Base-by-base conservation (phyloP, 1,284 basidiomycete species). In the Ustilago lituana region DNA sequence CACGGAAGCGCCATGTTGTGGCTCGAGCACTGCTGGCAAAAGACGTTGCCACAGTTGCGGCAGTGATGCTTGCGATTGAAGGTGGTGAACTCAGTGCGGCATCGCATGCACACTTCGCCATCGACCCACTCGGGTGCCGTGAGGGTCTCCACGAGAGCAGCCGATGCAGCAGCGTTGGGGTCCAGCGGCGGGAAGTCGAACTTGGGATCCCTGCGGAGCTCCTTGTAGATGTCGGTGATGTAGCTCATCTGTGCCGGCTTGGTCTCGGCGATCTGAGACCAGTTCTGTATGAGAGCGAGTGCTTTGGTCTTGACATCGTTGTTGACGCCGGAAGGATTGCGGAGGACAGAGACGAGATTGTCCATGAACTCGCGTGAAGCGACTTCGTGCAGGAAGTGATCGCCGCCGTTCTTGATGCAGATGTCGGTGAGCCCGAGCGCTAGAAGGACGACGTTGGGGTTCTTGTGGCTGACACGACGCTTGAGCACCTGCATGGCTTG, bases 31-130 rank as follows among this genome's bases (percentile, higher is more conserved):
- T 89, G 87, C 63, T 95, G 93, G 83, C 97, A 94, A 79, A 97
- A 98, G 17, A 98, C 93, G 77, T 91, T 89, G 9, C 96, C 96
- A 83, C 96, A 99, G 83, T 98, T 98, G 8, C 96, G 88, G 82
- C 96, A 99, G 82, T 99, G 96, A 80, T 98, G 96, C 82, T 98
- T 98, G 58, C 96, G 89, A 80, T 97, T 98, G 36, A 94, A 97
- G 77, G 97, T 95, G 1, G 90, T 89, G 84, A 99, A 99, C 0
- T 91, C 83, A 0, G 91, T 90, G 19, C 96, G 88, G 83, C 96
- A 99, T 22, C 94, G 89, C 72, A 96, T 88, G 83, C 96, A 99
- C 12, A 94, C 89, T 29, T 95, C 91, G 1, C 93, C 93, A 81
- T 98, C 95, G 39, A 93, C 90, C 95, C 95, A 98, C 77, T 95